Base-by-base conservation (phyloP, 306 rosid species). In the Trifolium subterraneum region DNA sequence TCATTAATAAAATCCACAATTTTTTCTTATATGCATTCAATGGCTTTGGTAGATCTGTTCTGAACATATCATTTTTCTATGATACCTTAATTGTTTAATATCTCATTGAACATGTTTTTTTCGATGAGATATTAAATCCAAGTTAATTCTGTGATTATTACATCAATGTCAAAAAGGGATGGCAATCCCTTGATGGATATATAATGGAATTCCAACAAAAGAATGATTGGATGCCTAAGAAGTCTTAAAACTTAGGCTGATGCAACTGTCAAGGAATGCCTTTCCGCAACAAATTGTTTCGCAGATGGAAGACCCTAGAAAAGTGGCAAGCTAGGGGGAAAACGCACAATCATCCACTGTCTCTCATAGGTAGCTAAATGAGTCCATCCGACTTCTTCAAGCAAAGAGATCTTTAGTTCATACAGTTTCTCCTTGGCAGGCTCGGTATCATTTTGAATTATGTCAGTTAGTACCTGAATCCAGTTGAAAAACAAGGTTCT, bases 271-370 rank as follows among this genome's bases (percentile, higher is more conserved):
- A 44, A 61, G n/a, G 16, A 56, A 56, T 56, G 35, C 35, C 22
- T 14, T 60, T 33, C 13, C 22, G 29, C 20, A 60, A 8, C 20
- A 14, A 60, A 15, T 31, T 15, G 66, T 60, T 8, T 60, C 41
- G 27, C 22, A 31, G 7, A 60, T 31, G 22, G 11, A 60, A 20
- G 51, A 19, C 31, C 70, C 70, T 83, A 94, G 64, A 94, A 94
- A 48, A 81, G 90, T 58, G 98, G 97, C 77, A 91, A 84, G 78
- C 68, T 79, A 23, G 88, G 72, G 11, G 98, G 98, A 38, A 94
- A 94, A 52, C 96, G 96, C 67, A 88, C 93, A 23, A 88, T 84
- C 96, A 91, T 87, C 97, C 96, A 91, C 64, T 90, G 84, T 68
- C 83, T 86, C 85, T 91, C 98, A 29, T 88, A 84, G 22, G 80